phyloP scores from a whole-genome alignment of 1,284 basidiomycete species.

The Rhodotorula sp. region DNA sequence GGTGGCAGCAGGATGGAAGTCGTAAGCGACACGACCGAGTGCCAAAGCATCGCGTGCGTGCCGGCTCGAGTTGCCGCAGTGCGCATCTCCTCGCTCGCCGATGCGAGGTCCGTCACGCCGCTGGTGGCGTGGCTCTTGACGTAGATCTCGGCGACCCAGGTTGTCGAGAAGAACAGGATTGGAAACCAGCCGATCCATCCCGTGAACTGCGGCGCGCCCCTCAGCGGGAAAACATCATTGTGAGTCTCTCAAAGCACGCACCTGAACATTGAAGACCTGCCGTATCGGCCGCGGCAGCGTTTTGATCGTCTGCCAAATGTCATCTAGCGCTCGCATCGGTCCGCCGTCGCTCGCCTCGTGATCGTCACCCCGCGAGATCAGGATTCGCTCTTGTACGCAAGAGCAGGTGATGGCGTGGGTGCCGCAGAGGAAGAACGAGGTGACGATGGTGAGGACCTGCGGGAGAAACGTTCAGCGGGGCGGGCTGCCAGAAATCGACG shows the following conservation, averaged over 20 bases:
- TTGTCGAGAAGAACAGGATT: conserved; percentile 67
- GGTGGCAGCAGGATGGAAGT: conserved; percentile 71
- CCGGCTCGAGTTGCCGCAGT: conserved; percentile 57
- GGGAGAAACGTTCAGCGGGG: not conserved
- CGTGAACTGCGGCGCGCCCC: conserved; percentile 66
- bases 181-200: conserved; percentile 55
- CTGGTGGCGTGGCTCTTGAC: conserved; percentile 67
- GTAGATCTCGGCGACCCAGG: conserved; percentile 81
- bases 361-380: conserved; percentile 52
- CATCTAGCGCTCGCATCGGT: conserved; percentile 45
- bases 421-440: conserved; percentile 51
- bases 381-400: conserved; percentile 72
- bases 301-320: conserved; percentile 69
- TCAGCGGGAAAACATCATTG: not conserved
- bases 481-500: too few relatives aligned
- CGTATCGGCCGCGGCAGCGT: conserved; percentile 72
- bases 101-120: conserved; percentile 57
- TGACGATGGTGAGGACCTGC: conserved; percentile 57
- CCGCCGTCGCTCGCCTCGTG: not conserved
- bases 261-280: conserved; percentile 74
- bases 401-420: conserved; percentile 59
- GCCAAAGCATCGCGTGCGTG: conserved; percentile 76
- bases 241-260: not conserved
- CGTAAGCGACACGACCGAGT: conserved; percentile 66
- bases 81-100: conserved; percentile 28